Evolutionary conservation across 768 basidiomycete species (phyloP), one percentile per base, ranked within the genome.

Genomic region (Russula compacta): DNA sequence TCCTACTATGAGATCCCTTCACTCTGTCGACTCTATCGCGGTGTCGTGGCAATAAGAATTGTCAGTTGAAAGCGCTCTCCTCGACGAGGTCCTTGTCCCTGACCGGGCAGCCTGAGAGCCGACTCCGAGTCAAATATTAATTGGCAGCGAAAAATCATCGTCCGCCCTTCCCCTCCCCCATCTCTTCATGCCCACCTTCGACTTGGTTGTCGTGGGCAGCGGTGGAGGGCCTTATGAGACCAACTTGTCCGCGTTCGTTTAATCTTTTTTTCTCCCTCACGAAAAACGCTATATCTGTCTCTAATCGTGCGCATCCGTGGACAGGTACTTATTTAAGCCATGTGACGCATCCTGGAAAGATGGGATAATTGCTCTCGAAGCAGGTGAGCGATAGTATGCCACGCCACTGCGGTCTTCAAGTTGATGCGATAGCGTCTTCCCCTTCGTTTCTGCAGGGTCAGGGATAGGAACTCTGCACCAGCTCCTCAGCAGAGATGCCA

Each of bases 151-250:
- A 52, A 52, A 63, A 57, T 47, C 14, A 39, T 51, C 48, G 17
- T 15, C 29, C 17, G n/a, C 14, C n/a, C 51, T 19, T 36, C 29
- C 39, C 47, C 49, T 43, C 40, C 44, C 61, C 61, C 52, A 11
- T 35, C 48, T 39, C 35, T 51, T 62, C 58, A 81, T 78, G 79
- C 73, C 78, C 56, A 67, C 71, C 10, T 92, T 92, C 71, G 84
- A 90, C 71, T 68, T 92, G 66, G 75, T 92, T 61, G 86, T 88
- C 66, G 83, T 92, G 40, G 95, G 86, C 51, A 69, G 69, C 59
- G 73, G 93, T 59, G 95, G 95, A 48, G 95, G 95, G 52, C 92
- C 92, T 8, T 81, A 86, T 67, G 95, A 98, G 73, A 87, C 85
- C 24, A 90, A 98, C 74, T 73, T 97, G 64, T 91, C 89, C 32